Conservation (phyloP, 805 yeast genomes). For the Yamadazyma ubonensis region DNA sequence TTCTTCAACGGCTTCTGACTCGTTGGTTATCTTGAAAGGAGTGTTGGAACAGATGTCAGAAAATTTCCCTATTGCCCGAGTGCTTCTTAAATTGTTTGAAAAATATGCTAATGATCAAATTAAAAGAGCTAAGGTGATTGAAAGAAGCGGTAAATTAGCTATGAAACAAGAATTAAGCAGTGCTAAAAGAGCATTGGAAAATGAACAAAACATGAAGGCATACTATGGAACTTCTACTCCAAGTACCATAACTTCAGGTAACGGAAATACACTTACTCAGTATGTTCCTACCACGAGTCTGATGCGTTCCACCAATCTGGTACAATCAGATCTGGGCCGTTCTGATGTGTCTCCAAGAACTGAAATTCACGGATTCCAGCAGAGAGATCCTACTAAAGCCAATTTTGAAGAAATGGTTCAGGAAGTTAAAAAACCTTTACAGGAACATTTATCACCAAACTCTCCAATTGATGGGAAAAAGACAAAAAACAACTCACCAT, state of each 20-base stretch:
- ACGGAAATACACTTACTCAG: constrained; percentile 7
- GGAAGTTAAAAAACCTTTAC: constrained; percentile 25
- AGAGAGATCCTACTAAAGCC: constrained; percentile 16
- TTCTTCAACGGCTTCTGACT: constrained; percentile 43
- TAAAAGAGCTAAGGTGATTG: constrained; percentile 41
- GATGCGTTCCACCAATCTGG: no score
- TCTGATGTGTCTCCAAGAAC: constrained; percentile 27
- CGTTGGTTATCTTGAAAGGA: constrained; percentile 35
- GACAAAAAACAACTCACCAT: constrained; percentile 25
- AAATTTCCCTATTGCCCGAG: constrained; percentile 40
- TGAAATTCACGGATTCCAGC: constrained; percentile 1
- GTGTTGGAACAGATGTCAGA: constrained; percentile 38
- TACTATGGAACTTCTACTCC: constrained; percentile 16
- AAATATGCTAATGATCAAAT: constrained; percentile 43
- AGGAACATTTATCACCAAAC: not conserved
- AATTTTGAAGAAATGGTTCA: constrained; percentile 36
- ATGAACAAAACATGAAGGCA: constrained; percentile 20
- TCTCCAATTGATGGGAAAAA: not conserved
- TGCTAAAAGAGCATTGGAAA: constrained; percentile 23
- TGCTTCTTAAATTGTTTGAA: constrained; percentile 37
- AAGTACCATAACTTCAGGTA: constrained; percentile 3
- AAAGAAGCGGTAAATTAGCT: constrained; percentile 36
- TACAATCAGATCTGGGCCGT: no score
- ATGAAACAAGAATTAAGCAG: constrained; percentile 36
- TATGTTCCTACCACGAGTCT: constrained; percentile 18